phyloP scores from a whole-genome alignment of 1,284 basidiomycete genomes.

The Anthracocystis walkeri region DNA sequence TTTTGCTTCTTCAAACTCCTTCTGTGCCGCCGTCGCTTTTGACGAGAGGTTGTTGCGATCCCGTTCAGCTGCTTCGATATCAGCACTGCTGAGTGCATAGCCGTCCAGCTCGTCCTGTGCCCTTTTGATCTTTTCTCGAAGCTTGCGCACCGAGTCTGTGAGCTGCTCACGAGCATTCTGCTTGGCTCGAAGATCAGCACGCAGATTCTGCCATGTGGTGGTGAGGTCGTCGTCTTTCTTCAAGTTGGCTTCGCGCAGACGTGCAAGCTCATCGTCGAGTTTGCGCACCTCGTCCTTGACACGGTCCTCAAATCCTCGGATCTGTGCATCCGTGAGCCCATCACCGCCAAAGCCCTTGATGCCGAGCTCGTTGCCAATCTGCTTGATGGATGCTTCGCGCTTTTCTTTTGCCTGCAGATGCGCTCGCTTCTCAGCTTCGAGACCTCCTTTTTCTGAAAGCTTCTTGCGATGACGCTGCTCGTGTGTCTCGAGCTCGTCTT shows the following conservation, averaged over 20 bases:
- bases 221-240: constrained; percentile 48
- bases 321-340: constrained; percentile 77
- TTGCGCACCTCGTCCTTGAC: constrained; percentile 49
- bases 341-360: constrained; percentile 81
- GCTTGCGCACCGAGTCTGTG: constrained; percentile 37
- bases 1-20: constrained; percentile 68
- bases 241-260: constrained; percentile 27
- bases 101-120: constrained; percentile 57
- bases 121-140: constrained; percentile 51
- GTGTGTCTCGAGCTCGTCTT: constrained; percentile 71
- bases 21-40: constrained; percentile 39
- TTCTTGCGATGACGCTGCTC: constrained; percentile 45
- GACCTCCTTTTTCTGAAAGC: constrained; percentile 64
- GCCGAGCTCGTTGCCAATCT: constrained; percentile 77
- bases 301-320: constrained; percentile 76
- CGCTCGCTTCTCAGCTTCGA: constrained; percentile 64
- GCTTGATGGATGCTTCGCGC: constrained; percentile 80
- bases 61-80: constrained; percentile 47
- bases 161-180: constrained; percentile 52
- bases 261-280: constrained; percentile 39
- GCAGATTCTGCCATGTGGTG: constrained; percentile 49
- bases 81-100: constrained; percentile 32
- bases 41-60: constrained; percentile 36
- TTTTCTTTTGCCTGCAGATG: constrained; percentile 79
- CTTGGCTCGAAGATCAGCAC: constrained; percentile 50